phyloP scores from a whole-genome alignment of 129 eudicot genomes.

The Artemisia argyi region DNA sequence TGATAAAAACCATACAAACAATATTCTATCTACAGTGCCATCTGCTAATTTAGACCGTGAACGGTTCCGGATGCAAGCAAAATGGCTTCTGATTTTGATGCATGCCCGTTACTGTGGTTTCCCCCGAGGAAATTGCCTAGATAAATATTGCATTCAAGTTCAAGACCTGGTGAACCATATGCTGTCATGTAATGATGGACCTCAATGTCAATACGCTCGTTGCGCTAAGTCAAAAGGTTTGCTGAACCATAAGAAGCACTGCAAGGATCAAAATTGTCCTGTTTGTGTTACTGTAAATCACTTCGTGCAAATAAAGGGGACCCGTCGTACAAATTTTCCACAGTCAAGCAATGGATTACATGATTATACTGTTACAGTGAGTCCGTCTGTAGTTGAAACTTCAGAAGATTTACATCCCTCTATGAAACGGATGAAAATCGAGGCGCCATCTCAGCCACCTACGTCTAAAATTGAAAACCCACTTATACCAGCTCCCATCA shows the following conservation, averaged over 20 bases:
- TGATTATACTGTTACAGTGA: conserved; percentile 27
- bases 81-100: conserved; percentile 81
- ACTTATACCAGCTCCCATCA: conserved; percentile 35
- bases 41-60: conserved; percentile 39
- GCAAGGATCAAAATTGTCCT: conserved; percentile 67
- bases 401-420: conserved; percentile 73
- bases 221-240: conserved; percentile 48
- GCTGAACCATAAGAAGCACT: conserved; percentile 53
- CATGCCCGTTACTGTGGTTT: conserved; percentile 80
- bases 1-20: conserved; percentile 54
- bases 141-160: conserved; percentile 43
- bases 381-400: conserved; percentile 40
- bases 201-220: conserved; percentile 58
- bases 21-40: conserved; percentile 51
- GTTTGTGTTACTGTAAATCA: conserved; percentile 75
- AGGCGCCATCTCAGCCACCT: conserved; percentile 46
- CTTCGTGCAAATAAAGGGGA: conserved; percentile 40
- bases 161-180: conserved; percentile 72
- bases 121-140: conserved; percentile 74
- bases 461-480: conserved; percentile 39
- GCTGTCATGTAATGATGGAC: conserved; percentile 37
- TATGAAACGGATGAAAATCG: conserved; percentile 70
- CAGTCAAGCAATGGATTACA: conserved; percentile 34
- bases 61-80: conserved; percentile 54
- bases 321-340: conserved; percentile 40